phyloP scores from a whole-genome alignment of 1,284 basidiomycete genomes.

The Trichosporon sp. region DNA sequence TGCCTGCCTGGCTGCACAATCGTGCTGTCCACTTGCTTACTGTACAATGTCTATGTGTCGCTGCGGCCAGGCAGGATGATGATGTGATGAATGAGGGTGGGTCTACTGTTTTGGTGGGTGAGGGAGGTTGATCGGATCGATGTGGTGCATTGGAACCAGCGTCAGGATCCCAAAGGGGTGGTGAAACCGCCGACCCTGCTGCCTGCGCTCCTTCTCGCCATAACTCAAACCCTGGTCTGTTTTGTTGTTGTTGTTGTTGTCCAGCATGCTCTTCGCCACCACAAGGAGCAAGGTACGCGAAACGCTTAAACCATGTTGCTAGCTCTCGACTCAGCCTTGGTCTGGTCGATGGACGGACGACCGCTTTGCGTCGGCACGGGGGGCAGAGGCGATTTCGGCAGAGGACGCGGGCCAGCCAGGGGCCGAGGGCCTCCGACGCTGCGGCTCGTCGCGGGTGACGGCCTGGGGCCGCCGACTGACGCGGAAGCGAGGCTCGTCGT shows the following conservation, averaged over 20 bases:
- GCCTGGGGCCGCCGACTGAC: neutral
- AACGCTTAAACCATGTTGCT: neutral
- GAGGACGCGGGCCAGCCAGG: neutral
- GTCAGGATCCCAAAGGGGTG: neutral
- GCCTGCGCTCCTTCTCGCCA: neutral
- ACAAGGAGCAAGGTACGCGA: neutral
- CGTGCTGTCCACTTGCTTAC: neutral
- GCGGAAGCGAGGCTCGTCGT: neutral
- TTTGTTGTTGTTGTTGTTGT: neutral
- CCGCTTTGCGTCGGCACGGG: neutral
- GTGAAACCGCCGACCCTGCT: neutral
- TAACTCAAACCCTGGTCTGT: too few relatives aligned
- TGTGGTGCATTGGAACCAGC: neutral
- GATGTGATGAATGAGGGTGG: neutral
- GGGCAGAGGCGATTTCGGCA: neutral
- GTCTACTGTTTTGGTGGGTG: neutral
- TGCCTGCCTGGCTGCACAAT: neutral
- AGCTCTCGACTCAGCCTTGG: neutral
- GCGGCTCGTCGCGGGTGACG: neutral
- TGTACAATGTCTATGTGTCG: neutral
- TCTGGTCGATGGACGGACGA: neutral
- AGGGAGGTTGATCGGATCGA: neutral
- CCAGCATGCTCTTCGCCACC: neutral
- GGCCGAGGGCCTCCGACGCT: neutral
- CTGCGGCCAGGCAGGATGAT: neutral